Percentiles rank a stretch among this genome's conserved stretches.
These are phyloP conservation scores for Eragrostis nindensis DNA, from an alignment of 176 grass and related monocot genomes.

Conservation along the genomic window DNA sequence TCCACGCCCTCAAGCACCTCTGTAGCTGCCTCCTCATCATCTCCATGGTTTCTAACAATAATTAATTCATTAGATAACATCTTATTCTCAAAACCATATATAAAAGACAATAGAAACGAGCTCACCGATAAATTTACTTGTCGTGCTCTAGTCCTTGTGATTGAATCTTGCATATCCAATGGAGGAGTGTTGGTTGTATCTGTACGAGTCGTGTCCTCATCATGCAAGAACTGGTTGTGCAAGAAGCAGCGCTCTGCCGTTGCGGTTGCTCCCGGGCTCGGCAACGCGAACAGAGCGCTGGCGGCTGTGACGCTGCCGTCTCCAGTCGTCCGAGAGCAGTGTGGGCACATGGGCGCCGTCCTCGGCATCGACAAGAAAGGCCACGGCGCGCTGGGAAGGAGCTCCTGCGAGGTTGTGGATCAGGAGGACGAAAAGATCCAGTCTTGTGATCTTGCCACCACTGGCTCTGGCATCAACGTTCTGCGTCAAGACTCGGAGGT, in stretches of 20 bases:
- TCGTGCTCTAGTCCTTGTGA: too few species aligned
- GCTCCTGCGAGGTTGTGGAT: not conserved
- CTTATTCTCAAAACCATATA: too few species aligned
- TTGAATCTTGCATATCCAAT: too few species aligned
- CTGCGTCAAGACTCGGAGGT: too few species aligned
- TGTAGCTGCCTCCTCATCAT: too few species aligned
- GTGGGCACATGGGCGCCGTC: not conserved
- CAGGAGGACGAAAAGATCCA: not conserved
- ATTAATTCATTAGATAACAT: too few species aligned
- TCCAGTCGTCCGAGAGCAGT: not conserved
- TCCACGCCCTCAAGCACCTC: too few species aligned
- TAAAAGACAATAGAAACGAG: too few species aligned
- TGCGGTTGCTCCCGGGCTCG: not conserved
- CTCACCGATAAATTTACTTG: too few species aligned
- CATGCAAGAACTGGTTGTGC: too few species aligned
- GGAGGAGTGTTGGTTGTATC: too few species aligned
- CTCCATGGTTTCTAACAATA: too few species aligned
- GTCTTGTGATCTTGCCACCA: not conserved
- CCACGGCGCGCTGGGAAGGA: not conserved
- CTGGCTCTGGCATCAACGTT: not conserved
- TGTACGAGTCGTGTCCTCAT: not conserved
- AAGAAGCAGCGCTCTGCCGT: not conserved
- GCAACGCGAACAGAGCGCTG: not conserved
- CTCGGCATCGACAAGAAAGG: not conserved
- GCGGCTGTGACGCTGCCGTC: not conserved